Evolutionary conservation across 768 basidiomycete species (phyloP).

Genomic region (Hericium rajendrae): DNA sequence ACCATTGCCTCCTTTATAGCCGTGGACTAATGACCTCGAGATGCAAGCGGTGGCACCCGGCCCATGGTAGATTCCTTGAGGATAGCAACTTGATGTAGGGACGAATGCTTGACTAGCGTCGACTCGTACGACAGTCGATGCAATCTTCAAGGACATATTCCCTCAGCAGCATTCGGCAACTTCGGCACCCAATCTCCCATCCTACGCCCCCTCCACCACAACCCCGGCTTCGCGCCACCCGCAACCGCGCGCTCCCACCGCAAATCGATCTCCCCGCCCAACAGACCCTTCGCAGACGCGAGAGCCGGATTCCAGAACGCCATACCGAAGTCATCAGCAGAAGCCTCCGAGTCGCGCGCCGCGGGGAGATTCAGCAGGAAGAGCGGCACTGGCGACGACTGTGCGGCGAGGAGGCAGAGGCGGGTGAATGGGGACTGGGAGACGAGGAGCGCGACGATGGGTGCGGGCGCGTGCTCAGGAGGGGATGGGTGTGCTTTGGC

Average conservation of each 20-base stretch:
- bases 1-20: too few species aligned
- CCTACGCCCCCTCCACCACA: conserved; percentile 33
- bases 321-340: conserved; percentile 27
- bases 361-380: conserved; percentile 72
- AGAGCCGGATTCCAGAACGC: conserved; percentile 68
- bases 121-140: too few species aligned
- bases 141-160: too few species aligned
- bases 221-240: conserved; percentile 26
- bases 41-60: too few species aligned
- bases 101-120: too few species aligned
- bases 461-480: conserved; percentile 11
- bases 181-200: conserved; percentile 29
- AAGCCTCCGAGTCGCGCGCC: conserved; percentile 3
- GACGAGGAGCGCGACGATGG: conserved; percentile 63
- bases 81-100: too few species aligned
- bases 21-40: too few species aligned
- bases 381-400: conserved; percentile 69
- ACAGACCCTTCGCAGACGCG: conserved; percentile 39
- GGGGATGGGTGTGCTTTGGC: background rate
- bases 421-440: conserved; percentile 78
- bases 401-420: conserved; percentile 55
- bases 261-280: conserved; percentile 52
- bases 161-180: too few species aligned
- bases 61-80: too few species aligned
- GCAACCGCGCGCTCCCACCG: conserved; percentile 46